Evolutionary conservation across 2,329 filamentous ascomycete genomes (phyloP).

Genomic region (Pseudopithomyces maydicus): DNA sequence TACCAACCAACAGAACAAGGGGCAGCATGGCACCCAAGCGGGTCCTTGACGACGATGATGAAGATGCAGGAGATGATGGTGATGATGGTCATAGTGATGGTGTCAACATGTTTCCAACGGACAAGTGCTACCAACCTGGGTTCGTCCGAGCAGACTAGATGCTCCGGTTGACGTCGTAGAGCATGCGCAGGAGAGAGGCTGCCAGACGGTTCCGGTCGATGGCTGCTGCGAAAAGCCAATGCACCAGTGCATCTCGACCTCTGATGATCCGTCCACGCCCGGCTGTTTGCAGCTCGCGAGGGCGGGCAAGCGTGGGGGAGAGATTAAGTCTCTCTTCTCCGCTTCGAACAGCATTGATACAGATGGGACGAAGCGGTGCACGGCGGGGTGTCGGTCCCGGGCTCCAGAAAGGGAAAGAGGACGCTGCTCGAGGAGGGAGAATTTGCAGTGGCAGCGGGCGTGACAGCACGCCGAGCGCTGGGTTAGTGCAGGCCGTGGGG

Average conservation of each 20-base stretch:
- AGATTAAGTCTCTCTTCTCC: neutral
- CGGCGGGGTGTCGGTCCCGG: constrained; percentile 13
- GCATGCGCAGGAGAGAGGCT: no score
- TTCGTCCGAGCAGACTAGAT: neutral
- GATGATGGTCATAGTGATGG: neutral
- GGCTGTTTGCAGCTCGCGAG: neutral
- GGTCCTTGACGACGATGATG: neutral
- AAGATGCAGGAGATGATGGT: neutral
- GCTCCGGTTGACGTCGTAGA: no score
- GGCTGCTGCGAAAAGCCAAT: neutral
- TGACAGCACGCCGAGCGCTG: neutral
- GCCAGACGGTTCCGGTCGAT: neutral
- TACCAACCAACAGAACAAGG: constrained; percentile 8
- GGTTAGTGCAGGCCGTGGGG: constrained; percentile 3
- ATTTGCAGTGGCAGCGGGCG: neutral
- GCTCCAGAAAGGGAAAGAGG: constrained; percentile 9
- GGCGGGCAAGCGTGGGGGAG: neutral
- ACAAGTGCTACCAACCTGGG: no score
- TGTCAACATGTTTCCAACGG: no score
- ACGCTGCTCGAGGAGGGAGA: constrained; percentile 5
- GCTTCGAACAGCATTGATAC: neutral
- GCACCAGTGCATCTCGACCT: neutral
- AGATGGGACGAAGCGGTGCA: constrained; percentile 1
- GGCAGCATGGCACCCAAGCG: neutral
- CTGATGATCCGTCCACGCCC: neutral